Percentiles rank a stretch among this genome's conserved stretches.
These are phyloP conservation scores for Aristolochia contorta DNA, from an alignment of 164 flowering plant species.

Conservation along the genomic window DNA sequence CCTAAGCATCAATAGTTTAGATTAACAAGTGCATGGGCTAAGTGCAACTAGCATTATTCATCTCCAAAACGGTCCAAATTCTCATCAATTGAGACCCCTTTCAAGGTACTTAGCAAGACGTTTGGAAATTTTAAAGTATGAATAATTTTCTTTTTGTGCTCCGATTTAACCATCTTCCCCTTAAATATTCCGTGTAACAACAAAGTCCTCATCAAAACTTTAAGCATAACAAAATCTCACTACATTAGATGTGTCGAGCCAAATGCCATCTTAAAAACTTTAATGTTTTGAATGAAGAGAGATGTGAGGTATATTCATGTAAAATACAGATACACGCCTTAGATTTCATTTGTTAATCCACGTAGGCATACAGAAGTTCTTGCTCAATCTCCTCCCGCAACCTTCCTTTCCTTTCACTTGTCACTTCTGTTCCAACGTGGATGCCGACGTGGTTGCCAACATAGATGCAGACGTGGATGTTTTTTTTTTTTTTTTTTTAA, in stretches of 20 bases:
- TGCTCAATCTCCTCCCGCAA: too few relatives aligned
- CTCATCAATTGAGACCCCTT: slow-evolving; percentile 82
- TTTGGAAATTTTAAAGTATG: background rate
- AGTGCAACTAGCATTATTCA: too few relatives aligned
- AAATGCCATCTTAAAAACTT: slow-evolving; percentile 52
- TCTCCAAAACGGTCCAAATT: slow-evolving; percentile 75
- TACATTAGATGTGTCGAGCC: slow-evolving; percentile 86
- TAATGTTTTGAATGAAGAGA: slow-evolving; percentile 60
- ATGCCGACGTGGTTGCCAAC: too few relatives aligned
- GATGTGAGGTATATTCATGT: slow-evolving; percentile 50
- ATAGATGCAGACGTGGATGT: too few relatives aligned
- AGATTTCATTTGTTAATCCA: background rate
- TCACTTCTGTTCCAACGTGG: too few relatives aligned
- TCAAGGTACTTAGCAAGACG: slow-evolving; percentile 40
- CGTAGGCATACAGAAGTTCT: too few relatives aligned
- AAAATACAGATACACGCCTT: background rate
- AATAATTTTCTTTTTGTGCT: slow-evolving; percentile 2
- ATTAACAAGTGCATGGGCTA: too few relatives aligned
- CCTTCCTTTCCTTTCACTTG: too few relatives aligned
- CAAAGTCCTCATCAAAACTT: slow-evolving; percentile 78
- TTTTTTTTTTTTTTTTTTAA: too few relatives aligned
- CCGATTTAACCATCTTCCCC: background rate
- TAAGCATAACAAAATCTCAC: slow-evolving; percentile 75
- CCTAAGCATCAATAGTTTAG: too few relatives aligned
- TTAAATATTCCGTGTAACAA: slow-evolving; percentile 36